These are phyloP conservation scores for Neonectria ditissima DNA, from an alignment of 2,329 filamentous ascomycete genomes.

Conservation along the genomic window DNA sequence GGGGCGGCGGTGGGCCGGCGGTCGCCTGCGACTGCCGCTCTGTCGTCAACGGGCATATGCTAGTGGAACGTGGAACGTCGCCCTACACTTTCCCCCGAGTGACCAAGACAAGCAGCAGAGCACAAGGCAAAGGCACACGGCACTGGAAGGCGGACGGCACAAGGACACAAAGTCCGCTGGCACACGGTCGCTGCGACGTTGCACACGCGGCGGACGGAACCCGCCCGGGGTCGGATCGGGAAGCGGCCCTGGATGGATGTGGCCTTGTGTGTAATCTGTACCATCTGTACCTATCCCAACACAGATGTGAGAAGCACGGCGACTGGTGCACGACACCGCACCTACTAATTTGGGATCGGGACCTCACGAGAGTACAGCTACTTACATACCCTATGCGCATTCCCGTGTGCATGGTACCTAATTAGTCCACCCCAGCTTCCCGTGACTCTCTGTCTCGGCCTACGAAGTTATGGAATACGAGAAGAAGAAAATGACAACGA, in stretches of 20 bases:
- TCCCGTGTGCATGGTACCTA: too few relatives aligned
- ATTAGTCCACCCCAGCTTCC: background rate
- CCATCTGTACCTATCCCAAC: constrained; percentile 5
- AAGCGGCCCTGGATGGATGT: background rate
- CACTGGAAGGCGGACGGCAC: background rate
- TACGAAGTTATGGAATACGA: background rate
- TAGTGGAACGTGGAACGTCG: constrained; percentile 6
- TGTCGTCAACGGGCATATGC: constrained; percentile 3
- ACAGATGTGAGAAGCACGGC: background rate
- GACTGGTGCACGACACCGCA: constrained; percentile 13
- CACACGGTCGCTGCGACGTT: background rate
- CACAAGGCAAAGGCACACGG: background rate
- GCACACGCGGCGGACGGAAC: constrained; percentile 14
- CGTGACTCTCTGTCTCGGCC: background rate
- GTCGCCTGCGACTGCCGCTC: constrained; percentile 3
- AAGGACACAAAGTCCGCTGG: too few relatives aligned
- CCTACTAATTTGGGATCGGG: constrained; percentile 14
- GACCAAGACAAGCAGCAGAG: constrained; percentile 1
- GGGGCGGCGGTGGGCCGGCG: background rate
- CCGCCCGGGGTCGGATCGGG: constrained; percentile 4
- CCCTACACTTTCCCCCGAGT: constrained; percentile 1
- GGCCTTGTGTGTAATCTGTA: background rate
- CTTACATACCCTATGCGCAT: too few relatives aligned
- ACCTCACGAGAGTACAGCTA: background rate
- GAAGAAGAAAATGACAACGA: background rate